Percentiles rank a stretch among this genome's conserved stretches.
Conservation (phyloP, 169 alveolate species). For the Sarcocystis neurona region DNA sequence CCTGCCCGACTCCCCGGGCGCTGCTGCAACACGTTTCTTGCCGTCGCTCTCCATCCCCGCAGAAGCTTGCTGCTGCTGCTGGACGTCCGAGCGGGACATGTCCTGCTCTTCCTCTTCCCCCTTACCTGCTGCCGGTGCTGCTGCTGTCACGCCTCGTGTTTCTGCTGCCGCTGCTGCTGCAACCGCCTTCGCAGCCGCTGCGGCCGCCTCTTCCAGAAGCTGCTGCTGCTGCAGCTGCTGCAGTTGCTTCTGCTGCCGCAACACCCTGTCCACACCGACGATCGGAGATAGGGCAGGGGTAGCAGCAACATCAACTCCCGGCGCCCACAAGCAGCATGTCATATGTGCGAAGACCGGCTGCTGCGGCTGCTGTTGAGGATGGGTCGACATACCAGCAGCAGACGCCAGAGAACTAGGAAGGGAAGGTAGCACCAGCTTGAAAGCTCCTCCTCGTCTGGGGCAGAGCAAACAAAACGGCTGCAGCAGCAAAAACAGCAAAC, state of each 20-base stretch:
- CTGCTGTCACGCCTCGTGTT: background rate
- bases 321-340: constrained; percentile 67
- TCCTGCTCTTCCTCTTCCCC: background rate
- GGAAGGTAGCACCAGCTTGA: constrained; percentile 62
- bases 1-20: background rate
- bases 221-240: constrained; percentile 8
- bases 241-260: constrained; percentile 40
- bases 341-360: constrained; percentile 62
- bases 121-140: background rate
- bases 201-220: background rate
- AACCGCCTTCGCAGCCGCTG: background rate
- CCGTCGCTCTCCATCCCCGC: constrained; percentile 15
- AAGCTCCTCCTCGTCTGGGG: constrained; percentile 79
- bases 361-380: background rate
- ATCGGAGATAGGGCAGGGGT: constrained; percentile 54
- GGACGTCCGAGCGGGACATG: background rate
- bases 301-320: constrained; percentile 62
- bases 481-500: background rate
- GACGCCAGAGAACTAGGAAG: background rate
- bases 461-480: constrained; percentile 70
- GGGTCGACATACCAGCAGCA: constrained; percentile 33
- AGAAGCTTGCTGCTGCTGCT: background rate
- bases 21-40: no score
- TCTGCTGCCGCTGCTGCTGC: background rate
- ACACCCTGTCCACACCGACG: constrained; percentile 62